Conservation (phyloP, 441 rosid species). For the Bocquillonia castaneifolia region DNA sequence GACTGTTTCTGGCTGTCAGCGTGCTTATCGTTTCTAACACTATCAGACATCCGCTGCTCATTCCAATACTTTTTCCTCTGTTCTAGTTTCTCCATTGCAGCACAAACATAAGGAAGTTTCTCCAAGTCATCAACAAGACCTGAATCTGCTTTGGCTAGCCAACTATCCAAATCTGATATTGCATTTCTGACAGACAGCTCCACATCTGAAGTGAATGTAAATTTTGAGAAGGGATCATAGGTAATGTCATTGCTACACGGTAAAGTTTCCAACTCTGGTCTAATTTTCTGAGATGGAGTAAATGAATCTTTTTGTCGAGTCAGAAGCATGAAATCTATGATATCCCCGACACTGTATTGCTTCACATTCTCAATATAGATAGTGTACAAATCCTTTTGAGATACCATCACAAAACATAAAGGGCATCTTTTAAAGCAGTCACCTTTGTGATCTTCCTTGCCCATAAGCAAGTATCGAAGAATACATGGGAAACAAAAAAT, state of each 20-base stretch:
- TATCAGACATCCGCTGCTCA: conserved; percentile 40
- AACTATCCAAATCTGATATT: conserved; percentile 77
- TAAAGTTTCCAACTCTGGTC: conserved; percentile 23
- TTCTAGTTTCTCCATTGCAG: conserved; percentile 74
- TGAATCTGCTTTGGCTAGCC: conserved; percentile 83
- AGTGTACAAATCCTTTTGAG: conserved; percentile 73
- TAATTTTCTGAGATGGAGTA: conserved; percentile 42
- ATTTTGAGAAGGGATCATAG: conserved; percentile 66
- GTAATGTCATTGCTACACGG: conserved; percentile 28
- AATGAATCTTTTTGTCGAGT: conserved; percentile 72
- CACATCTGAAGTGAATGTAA: conserved; percentile 73
- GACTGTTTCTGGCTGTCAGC: conserved; percentile 27
- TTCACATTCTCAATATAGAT: conserved; percentile 66
- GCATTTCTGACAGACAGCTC: conserved; percentile 82
- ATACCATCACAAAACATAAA: conserved; percentile 84
- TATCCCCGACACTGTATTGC: conserved; percentile 59
- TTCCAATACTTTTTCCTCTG: conserved; percentile 79
- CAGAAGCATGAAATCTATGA: conserved; percentile 70
- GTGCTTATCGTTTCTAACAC: conserved; percentile 26
- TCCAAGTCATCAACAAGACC: conserved; percentile 88
- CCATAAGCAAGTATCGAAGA: conserved; percentile 71
- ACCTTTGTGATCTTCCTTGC: conserved; percentile 57
- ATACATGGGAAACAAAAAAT: conserved; percentile 94
- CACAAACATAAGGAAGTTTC: conserved; percentile 89
- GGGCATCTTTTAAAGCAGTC: conserved; percentile 85